Conservation (phyloP, 2,329 filamentous ascomycete species). For the Aspergillus puulaauensis region DNA sequence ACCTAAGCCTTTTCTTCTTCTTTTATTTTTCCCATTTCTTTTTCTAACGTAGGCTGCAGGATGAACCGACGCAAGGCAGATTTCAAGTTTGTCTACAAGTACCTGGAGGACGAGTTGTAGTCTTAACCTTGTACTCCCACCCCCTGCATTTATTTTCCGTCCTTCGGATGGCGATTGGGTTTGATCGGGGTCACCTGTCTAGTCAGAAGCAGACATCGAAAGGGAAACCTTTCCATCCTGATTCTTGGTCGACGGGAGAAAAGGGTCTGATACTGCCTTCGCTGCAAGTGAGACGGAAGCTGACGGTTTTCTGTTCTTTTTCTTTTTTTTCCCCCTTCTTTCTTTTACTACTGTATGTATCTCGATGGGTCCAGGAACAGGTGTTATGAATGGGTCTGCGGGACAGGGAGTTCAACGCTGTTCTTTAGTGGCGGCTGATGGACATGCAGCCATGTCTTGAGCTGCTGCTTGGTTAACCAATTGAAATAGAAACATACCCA, state of each 20-base stretch:
- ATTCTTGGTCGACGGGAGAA: neutral
- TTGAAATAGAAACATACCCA: slow-evolving; percentile 9
- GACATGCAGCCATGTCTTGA: slow-evolving; percentile 16
- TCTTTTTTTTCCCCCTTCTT: slow-evolving; percentile 4
- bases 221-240: neutral
- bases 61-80: slow-evolving; percentile 98
- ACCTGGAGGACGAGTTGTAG: slow-evolving; percentile 87
- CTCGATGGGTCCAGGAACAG: slow-evolving; percentile 24
- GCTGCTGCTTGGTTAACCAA: slow-evolving; percentile 10
- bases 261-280: neutral
- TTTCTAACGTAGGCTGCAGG: slow-evolving; percentile 53
- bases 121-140: slow-evolving; percentile 8
- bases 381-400: slow-evolving; percentile 30
- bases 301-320: neutral
- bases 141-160: neutral
- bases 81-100: slow-evolving; percentile 98
- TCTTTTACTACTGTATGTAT: slow-evolving; percentile 15
- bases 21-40: neutral
- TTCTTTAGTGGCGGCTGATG: slow-evolving; percentile 18
- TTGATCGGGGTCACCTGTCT: slow-evolving; percentile 5
- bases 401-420: slow-evolving; percentile 27
- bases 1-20: slow-evolving; percentile 4
- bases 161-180: neutral
- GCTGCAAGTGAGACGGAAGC: slow-evolving; percentile 14
- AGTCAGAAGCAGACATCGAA: slow-evolving; percentile 5